Percentiles rank a stretch among this genome's conserved stretches.
Conservation (phyloP, 352 stramenopile genomes). For the Globisporangium orthogonon region DNA sequence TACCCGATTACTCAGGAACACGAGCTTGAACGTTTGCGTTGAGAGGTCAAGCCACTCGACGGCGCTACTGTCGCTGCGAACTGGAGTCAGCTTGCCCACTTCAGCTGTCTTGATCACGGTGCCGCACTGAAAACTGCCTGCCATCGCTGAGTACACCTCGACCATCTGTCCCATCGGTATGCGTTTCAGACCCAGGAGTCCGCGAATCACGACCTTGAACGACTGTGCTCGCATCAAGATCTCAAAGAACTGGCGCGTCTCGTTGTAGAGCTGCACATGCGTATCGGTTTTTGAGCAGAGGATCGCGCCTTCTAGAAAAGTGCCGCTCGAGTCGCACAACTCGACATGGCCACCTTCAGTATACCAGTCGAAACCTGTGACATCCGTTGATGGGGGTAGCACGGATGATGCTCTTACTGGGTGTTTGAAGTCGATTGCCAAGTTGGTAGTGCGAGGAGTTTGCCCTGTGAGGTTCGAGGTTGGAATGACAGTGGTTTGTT, state of each 20-base stretch:
- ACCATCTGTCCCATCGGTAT: constrained; percentile 39
- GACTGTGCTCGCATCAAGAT: constrained; percentile 21
- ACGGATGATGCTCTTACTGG: neutral
- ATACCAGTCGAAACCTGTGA: constrained; percentile 41
- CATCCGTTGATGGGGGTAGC: neutral
- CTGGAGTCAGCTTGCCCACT: constrained; percentile 32
- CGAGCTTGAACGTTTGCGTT: constrained; percentile 50
- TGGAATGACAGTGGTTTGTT: no score
- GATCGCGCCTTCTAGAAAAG: constrained; percentile 42
- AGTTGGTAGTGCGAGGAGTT: neutral
- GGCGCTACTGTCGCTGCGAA: constrained; percentile 17
- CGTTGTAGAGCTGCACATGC: constrained; percentile 50
- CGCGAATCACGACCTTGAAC: constrained; percentile 57
- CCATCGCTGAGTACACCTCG: constrained; percentile 53
- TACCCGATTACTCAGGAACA: constrained; percentile 19
- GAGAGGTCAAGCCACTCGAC: constrained; percentile 54
- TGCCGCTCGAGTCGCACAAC: constrained; percentile 23
- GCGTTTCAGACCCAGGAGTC: constrained; percentile 29
- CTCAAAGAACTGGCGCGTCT: constrained; percentile 44
- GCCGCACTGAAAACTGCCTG: constrained; percentile 26
- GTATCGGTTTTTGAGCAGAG: constrained; percentile 31
- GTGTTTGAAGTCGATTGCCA: neutral
- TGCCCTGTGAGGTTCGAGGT: neutral
- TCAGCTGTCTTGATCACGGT: constrained; percentile 34
- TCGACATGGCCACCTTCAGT: constrained; percentile 43